Conservation (phyloP, 2,329 filamentous ascomycete species). For the Penicillium sp. region DNA sequence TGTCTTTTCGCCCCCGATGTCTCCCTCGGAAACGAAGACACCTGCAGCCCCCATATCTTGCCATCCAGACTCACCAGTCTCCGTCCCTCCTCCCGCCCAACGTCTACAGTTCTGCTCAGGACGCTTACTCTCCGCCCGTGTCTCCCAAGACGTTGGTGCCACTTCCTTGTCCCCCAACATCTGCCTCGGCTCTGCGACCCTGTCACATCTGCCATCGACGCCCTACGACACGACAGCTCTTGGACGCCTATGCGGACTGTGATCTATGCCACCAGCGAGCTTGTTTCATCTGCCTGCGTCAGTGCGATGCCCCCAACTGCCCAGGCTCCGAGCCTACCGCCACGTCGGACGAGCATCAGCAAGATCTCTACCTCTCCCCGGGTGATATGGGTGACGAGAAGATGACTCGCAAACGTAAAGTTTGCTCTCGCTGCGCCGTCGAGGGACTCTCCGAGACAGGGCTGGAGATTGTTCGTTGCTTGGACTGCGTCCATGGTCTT, state of each 20-base stretch:
- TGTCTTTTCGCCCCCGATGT: constrained; percentile 18
- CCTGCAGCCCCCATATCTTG: constrained; percentile 16
- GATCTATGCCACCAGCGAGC: constrained; percentile 34
- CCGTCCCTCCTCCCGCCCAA: constrained; percentile 18
- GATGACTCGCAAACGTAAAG: constrained; percentile 20
- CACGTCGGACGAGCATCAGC: not conserved
- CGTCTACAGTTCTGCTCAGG: constrained; percentile 13
- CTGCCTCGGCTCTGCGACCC: constrained; percentile 29
- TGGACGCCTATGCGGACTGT: constrained; percentile 40
- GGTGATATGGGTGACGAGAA: not conserved
- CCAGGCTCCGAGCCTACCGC: constrained; percentile 7
- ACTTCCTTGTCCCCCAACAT: constrained; percentile 19
- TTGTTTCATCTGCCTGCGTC: constrained; percentile 40
- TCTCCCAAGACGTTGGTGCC: constrained; percentile 26
- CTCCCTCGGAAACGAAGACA: constrained; percentile 23
- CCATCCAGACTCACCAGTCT: constrained; percentile 12
- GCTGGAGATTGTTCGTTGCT: constrained; percentile 32
- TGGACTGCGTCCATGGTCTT: constrained; percentile 30
- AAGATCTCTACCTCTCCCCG: constrained; percentile 3
- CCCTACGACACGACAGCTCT: constrained; percentile 34
- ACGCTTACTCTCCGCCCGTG: constrained; percentile 20
- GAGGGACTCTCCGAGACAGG: constrained; percentile 35
- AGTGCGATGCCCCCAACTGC: constrained; percentile 33
- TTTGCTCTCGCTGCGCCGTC: constrained; percentile 38
- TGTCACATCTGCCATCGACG: constrained; percentile 40